Conservation (phyloP, 495 filamentous ascomycete species). For the Xylaria castorea region DNA sequence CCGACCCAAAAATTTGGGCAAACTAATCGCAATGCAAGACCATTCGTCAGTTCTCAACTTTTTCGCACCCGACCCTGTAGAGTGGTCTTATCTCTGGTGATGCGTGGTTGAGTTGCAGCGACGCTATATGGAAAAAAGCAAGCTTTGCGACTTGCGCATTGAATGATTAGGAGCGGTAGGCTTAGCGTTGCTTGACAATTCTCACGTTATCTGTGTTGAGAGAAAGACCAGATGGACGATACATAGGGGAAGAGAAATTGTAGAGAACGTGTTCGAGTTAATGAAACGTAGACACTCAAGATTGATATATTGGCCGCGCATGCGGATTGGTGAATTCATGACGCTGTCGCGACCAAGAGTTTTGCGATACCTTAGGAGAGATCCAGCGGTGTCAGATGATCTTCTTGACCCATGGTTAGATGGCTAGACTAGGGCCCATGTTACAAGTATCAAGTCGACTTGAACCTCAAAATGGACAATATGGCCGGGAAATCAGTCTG, state of each 20-base stretch:
- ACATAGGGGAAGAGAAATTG: background rate
- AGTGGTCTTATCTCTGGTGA: conserved; percentile 4
- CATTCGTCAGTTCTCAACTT: background rate
- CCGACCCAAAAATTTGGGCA: conserved; percentile 16
- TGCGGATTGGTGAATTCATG: background rate
- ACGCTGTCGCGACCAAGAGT: background rate
- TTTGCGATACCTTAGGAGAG: background rate
- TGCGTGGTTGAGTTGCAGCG: background rate
- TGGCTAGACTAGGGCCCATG: background rate
- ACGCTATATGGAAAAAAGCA: background rate
- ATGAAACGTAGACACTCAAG: background rate
- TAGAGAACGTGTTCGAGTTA: background rate
- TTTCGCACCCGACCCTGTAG: background rate
- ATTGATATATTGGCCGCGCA: background rate
- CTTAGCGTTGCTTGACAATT: background rate
- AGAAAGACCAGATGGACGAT: background rate
- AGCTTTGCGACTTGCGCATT: background rate
- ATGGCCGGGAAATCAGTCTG: background rate
- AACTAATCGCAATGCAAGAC: background rate
- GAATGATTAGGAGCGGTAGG: background rate
- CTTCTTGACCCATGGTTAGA: background rate
- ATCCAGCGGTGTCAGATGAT: background rate
- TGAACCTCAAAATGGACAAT: too few relatives aligned
- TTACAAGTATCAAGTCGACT: too few relatives aligned
- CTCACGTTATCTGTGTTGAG: background rate